A percentile compares a stretch with the other conserved stretches of the same genome.
phyloP scores from a whole-genome alignment of 371 early-diverging fungal species.

The Rhizopus delemar region DNA sequence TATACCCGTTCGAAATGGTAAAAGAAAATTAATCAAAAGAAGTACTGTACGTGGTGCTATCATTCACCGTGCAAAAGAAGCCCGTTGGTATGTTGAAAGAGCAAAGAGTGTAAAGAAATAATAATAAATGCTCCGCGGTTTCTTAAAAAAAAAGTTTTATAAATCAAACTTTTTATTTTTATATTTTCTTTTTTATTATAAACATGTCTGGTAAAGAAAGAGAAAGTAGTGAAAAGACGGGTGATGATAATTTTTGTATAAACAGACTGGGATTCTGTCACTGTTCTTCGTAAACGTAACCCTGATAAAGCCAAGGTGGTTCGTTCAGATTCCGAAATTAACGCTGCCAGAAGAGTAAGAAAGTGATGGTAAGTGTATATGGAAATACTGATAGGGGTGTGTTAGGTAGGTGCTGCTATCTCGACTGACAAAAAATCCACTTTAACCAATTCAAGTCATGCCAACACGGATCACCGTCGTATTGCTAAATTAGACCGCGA shows the following conservation, averaged over 20 bases:
- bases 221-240: background rate
- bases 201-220: constrained; percentile 32
- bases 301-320: constrained; percentile 65
- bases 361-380: too few species aligned
- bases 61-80: constrained; percentile 47
- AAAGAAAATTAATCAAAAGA: constrained; percentile 28
- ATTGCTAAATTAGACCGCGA: constrained; percentile 91
- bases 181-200: constrained; percentile 2
- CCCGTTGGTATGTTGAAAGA: constrained; percentile 45
- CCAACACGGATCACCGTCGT: constrained; percentile 72
- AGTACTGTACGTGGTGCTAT: constrained; percentile 43
- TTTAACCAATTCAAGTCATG: constrained; percentile 69
- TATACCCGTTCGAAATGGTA: constrained; percentile 26
- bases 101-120: constrained; percentile 42
- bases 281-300: constrained; percentile 77
- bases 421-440: constrained; percentile 64
- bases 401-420: constrained; percentile 61
- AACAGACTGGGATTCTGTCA: constrained; percentile 74
- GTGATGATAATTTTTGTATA: background rate
- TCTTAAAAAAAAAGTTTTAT: too few species aligned
- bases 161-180: constrained; percentile 1
- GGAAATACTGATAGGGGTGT: too few species aligned
- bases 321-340: constrained; percentile 69
- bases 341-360: constrained; percentile 70
- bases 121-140: background rate